Conservation (phyloP, 2,329 filamentous ascomycete genomes). For the Clonostachys rosea region DNA sequence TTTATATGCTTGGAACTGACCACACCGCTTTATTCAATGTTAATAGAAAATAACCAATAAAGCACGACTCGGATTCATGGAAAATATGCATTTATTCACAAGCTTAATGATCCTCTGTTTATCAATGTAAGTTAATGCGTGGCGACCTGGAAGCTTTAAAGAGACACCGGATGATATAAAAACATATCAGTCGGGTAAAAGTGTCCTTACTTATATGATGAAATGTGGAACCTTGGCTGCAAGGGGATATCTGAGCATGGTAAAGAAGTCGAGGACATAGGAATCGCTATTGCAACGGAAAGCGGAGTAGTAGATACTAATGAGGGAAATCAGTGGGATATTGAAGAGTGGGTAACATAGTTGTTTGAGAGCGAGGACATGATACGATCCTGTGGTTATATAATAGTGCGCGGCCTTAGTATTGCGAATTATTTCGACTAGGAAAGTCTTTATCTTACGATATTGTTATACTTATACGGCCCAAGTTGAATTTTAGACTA, state of each 20-base stretch:
- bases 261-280: not conserved
- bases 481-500: no score
- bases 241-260: not conserved
- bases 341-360: not conserved
- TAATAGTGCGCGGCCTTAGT: no score
- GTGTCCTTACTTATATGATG: not conserved
- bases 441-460: no score
- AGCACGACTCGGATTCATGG: not conserved
- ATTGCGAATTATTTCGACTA: no score
- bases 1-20: not conserved
- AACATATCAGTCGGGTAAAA: not conserved
- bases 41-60: not conserved
- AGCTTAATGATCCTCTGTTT: not conserved
- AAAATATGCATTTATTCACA: not conserved
- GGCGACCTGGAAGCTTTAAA: not conserved
- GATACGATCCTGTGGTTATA: no score
- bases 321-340: not conserved
- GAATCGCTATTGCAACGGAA: not conserved
- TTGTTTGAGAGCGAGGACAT: not conserved
- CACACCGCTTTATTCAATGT: not conserved
- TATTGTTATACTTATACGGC: no score
- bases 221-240: not conserved
- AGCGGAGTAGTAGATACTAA: not conserved
- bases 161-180: not conserved
- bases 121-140: not conserved